These are phyloP conservation scores for Pseudoturritis turrita DNA, from an alignment of 345 rosid genomes.

Conservation along the genomic window DNA sequence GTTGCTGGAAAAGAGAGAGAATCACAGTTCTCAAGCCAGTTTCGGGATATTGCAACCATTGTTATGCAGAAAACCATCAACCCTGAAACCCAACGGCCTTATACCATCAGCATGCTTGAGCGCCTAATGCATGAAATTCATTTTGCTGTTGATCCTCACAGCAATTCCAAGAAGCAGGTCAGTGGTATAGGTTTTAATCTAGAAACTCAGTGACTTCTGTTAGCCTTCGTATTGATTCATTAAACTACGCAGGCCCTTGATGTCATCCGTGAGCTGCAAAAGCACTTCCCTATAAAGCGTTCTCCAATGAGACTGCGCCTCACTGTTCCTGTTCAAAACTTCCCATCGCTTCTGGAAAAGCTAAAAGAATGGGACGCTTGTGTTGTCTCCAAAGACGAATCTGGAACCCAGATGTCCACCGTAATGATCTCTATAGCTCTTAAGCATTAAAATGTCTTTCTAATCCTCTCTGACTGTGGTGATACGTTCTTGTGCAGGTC, in stretches of 20 bases:
- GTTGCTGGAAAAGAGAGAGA: slow-evolving; percentile 99
- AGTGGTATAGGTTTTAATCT: neutral
- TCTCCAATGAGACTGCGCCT: slow-evolving; percentile 90
- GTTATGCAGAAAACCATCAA: slow-evolving; percentile 96
- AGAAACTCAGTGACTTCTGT: neutral
- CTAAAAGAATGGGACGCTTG: slow-evolving; percentile 56
- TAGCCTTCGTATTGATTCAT: neutral
- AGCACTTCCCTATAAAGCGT: slow-evolving; percentile 86
- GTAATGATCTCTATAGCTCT: slow-evolving; percentile 46
- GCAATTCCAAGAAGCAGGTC: slow-evolving; percentile 95
- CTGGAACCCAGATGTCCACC: slow-evolving; percentile 57
- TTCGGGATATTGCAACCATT: slow-evolving; percentile 89
- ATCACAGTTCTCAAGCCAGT: slow-evolving; percentile 82
- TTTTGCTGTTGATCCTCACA: slow-evolving; percentile 85
- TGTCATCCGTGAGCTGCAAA: slow-evolving; percentile 89
- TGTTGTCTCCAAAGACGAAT: slow-evolving; percentile 72
- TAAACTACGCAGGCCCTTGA: slow-evolving; percentile 65
- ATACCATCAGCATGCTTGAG: slow-evolving; percentile 92
- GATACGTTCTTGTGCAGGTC: slow-evolving; percentile 40
- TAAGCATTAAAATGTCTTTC: neutral
- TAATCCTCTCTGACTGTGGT: neutral
- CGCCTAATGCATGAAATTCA: slow-evolving; percentile 93
- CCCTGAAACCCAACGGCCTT: slow-evolving; percentile 90
- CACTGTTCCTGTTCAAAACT: slow-evolving; percentile 41
- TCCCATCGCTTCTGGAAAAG: slow-evolving; percentile 53